Conservation (phyloP, 768 basidiomycete genomes). For the Panus rudis region DNA sequence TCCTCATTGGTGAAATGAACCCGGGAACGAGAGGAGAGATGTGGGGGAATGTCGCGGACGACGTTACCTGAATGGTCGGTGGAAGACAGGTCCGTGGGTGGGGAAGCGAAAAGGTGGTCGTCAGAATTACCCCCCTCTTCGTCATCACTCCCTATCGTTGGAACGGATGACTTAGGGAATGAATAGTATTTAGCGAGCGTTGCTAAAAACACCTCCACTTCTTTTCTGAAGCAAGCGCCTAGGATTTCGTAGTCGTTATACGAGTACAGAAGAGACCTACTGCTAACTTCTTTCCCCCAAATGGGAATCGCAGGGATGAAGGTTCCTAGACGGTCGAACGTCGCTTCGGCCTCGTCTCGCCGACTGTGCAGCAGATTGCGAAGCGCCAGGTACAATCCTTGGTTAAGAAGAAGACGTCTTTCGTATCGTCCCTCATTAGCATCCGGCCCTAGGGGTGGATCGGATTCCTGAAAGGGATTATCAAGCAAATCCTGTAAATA, state of each 20-base stretch:
- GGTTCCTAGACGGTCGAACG: neutral
- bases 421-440: too few relatives aligned
- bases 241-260: neutral
- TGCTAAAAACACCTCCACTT: neutral
- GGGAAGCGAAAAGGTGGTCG: neutral
- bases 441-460: too few relatives aligned
- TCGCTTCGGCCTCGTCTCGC: neutral
- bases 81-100: neutral
- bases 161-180: too few relatives aligned
- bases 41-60: neutral
- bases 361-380: neutral
- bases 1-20: too few relatives aligned
- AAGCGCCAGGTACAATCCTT: too few relatives aligned
- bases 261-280: neutral
- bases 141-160: too few relatives aligned
- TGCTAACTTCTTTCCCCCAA: neutral
- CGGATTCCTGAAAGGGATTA: too few relatives aligned
- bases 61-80: neutral
- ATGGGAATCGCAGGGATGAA: neutral
- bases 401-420: too few relatives aligned
- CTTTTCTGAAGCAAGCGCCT: neutral
- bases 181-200: too few relatives aligned
- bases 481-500: too few relatives aligned
- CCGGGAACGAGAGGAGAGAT: neutral
- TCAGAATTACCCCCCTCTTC: too few relatives aligned